phyloP scores from a whole-genome alignment of 108 stramenopile genomes.

The Discostella pseudostelligera region DNA sequence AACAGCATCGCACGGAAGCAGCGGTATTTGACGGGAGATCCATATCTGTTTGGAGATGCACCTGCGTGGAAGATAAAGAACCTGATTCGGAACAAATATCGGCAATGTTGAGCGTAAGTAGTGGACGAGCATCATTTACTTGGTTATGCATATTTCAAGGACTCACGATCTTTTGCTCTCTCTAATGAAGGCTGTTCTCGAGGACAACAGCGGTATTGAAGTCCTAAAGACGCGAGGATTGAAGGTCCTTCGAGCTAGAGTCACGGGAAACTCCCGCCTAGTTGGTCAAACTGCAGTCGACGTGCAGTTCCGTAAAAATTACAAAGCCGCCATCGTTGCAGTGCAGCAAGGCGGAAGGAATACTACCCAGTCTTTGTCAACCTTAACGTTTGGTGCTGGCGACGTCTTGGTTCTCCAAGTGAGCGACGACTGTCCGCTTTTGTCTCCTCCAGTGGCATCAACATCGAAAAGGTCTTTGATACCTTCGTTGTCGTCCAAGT shows the following conservation, averaged over 20 bases:
- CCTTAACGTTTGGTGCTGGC: slow-evolving; percentile 53
- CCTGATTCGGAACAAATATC: slow-evolving; percentile 68
- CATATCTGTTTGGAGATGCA: slow-evolving; percentile 82
- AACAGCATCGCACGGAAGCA: slow-evolving; percentile 76
- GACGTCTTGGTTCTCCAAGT: slow-evolving; percentile 76
- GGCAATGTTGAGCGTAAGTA: slow-evolving; percentile 51
- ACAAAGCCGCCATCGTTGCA: slow-evolving; percentile 77
- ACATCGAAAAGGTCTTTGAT: no score
- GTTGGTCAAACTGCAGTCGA: slow-evolving; percentile 56
- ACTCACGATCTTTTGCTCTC: not conserved
- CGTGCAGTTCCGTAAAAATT: slow-evolving; percentile 59
- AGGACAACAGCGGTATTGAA: slow-evolving; percentile 47
- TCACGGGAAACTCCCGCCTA: slow-evolving; percentile 51
- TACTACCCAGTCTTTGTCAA: slow-evolving; percentile 16
- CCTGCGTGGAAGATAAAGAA: slow-evolving; percentile 45
- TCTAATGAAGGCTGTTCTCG: slow-evolving; percentile 42
- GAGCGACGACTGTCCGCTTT: slow-evolving; percentile 66
- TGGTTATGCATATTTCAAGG: not conserved
- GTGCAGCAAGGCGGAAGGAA: slow-evolving; percentile 61
- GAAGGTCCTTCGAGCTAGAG: slow-evolving; percentile 67
- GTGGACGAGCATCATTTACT: not conserved
- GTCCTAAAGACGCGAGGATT: slow-evolving; percentile 62
- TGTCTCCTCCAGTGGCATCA: slow-evolving; percentile 11
- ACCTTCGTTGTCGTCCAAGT: no score
- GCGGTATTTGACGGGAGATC: slow-evolving; percentile 62